Percentiles rank a stretch among this genome's conserved stretches.
These are phyloP conservation scores for Boletus tylopilopsis DNA, from an alignment of 768 basidiomycete species.

Conservation along the genomic window DNA sequence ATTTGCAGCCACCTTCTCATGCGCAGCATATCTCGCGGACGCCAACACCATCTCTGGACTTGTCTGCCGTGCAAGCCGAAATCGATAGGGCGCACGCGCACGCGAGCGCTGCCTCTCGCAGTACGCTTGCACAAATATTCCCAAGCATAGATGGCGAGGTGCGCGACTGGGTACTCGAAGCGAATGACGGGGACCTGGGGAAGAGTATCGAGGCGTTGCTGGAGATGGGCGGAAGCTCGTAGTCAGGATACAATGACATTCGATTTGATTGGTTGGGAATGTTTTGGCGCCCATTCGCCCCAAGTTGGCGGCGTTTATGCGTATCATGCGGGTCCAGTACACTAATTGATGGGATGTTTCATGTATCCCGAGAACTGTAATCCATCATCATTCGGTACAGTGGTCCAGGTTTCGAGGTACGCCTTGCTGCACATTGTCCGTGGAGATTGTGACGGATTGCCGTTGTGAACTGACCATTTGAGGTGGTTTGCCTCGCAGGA, in stretches of 20 bases:
- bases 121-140: slow-evolving; percentile 87
- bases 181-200: slow-evolving; percentile 83
- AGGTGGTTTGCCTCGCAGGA: no score
- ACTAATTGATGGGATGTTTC: no score
- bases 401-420: no score
- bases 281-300: neutral
- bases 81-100: slow-evolving; percentile 76
- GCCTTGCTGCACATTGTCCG: no score
- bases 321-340: neutral
- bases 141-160: slow-evolving; percentile 79
- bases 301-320: neutral
- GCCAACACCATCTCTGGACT: slow-evolving; percentile 65
- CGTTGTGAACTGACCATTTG: no score
- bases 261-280: no score
- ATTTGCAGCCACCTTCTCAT: slow-evolving; percentile 38
- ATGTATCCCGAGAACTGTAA: neutral
- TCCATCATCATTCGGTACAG: neutral
- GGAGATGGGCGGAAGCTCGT: slow-evolving; percentile 55
- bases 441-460: no score
- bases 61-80: slow-evolving; percentile 66
- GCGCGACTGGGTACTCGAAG: slow-evolving; percentile 85
- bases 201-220: slow-evolving; percentile 83
- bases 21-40: slow-evolving; percentile 63
- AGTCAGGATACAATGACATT: neutral
- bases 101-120: slow-evolving; percentile 64